Conservation (phyloP, 805 yeast species). For the Teunomyces gatunensis region DNA sequence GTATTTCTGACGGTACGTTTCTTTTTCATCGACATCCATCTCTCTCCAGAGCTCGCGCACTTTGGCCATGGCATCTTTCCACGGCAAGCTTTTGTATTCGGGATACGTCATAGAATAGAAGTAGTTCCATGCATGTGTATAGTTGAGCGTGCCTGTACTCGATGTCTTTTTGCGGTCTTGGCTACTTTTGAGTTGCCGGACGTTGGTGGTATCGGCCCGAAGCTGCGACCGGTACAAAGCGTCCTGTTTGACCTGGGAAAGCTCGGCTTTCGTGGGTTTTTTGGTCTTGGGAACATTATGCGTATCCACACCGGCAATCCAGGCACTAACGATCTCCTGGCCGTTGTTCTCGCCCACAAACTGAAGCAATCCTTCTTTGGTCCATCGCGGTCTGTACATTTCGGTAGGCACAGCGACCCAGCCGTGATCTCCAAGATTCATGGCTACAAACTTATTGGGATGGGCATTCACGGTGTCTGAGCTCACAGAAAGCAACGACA, state of each 20-base stretch:
- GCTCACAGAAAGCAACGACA: constrained; percentile 5
- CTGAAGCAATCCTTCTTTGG: constrained; percentile 9
- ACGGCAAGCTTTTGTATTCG: constrained; percentile 12
- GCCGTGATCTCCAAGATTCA: constrained; percentile 16
- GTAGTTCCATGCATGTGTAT: constrained; percentile 39
- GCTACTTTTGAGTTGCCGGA: not conserved
- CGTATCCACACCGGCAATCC: constrained; percentile 14
- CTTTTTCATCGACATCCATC: constrained; percentile 26
- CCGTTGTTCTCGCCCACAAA: not conserved
- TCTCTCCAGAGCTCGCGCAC: constrained; percentile 23
- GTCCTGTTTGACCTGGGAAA: constrained; percentile 14
- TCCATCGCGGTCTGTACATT: constrained; percentile 20
- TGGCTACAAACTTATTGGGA: constrained; percentile 15
- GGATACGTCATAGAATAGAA: constrained; percentile 19
- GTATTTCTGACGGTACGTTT: constrained; percentile 26
- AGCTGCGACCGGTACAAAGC: constrained; percentile 22
- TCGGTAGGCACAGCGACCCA: constrained; percentile 21
- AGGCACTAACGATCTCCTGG: constrained; percentile 11
- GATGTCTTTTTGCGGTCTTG: constrained; percentile 3
- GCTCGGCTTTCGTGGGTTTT: constrained; percentile 12
- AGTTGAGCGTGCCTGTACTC: constrained; percentile 17
- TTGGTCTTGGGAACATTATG: constrained; percentile 10
- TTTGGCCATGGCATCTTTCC: constrained; percentile 12
- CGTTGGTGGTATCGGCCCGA: constrained; percentile 15
- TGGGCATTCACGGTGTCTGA: constrained; percentile 6